These are phyloP conservation scores for Blastocystis sp. DNA, from an alignment of 352 stramenopile genomes.

Conservation along the genomic window DNA sequence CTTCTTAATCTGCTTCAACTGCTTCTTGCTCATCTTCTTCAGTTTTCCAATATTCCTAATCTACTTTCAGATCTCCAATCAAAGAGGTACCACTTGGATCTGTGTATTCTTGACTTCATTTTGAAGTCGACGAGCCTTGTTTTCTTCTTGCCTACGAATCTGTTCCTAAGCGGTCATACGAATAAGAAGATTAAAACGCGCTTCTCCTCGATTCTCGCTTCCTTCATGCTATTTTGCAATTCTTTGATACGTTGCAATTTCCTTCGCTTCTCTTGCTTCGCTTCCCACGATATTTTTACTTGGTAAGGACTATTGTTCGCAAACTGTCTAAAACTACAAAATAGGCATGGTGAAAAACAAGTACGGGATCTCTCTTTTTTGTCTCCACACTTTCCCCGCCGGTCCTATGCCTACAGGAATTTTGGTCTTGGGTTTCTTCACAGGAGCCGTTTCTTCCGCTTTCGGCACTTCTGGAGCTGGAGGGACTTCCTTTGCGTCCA, in stretches of 20 bases:
- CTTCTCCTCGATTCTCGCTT: constrained; percentile 70
- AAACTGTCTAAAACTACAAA: constrained; percentile 66
- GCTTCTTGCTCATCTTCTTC: constrained; percentile 85
- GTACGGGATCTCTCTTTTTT: constrained; percentile 27
- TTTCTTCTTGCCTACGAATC: constrained; percentile 74
- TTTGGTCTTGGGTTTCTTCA: constrained; percentile 33
- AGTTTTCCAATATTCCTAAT: constrained; percentile 77
- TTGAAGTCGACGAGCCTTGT: constrained; percentile 76
- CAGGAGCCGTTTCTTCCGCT: background rate
- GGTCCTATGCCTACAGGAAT: constrained; percentile 40
- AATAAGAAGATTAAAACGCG: constrained; percentile 62
- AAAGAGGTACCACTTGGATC: constrained; percentile 73
- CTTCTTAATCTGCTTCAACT: constrained; percentile 81
- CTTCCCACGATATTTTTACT: constrained; percentile 78
- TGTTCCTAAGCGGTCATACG: constrained; percentile 63
- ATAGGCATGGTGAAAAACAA: background rate
- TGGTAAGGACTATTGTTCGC: constrained; percentile 73
- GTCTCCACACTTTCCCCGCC: constrained; percentile 38
- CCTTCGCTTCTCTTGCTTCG: constrained; percentile 74
- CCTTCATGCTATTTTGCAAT: constrained; percentile 75
- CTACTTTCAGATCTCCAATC: constrained; percentile 61
- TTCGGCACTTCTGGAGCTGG: background rate
- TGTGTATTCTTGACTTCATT: constrained; percentile 80
- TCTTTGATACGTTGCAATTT: constrained; percentile 77
- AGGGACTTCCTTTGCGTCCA: background rate